Evolutionary conservation across 768 basidiomycete species (phyloP).

Genomic region (Phaffia tasmanica): DNA sequence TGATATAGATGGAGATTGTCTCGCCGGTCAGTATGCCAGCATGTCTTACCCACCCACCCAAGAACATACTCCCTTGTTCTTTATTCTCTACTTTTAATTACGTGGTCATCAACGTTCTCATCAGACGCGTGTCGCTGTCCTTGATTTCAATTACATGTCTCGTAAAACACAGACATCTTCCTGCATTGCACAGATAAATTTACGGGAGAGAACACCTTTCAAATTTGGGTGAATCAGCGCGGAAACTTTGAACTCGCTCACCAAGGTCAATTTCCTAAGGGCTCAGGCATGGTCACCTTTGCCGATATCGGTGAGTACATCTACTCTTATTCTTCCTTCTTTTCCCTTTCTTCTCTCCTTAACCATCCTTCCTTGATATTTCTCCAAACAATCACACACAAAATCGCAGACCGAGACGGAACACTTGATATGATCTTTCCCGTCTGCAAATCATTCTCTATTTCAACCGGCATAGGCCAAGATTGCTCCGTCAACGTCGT

Average conservation of each 20-base stretch:
- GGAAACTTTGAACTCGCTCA: slow-evolving; percentile 46
- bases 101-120: too few relatives aligned
- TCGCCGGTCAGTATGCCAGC: slow-evolving; percentile 53
- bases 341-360: not conserved
- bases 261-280: slow-evolving; percentile 58
- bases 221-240: slow-evolving; percentile 88
- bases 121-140: not conserved
- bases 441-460: slow-evolving; percentile 62
- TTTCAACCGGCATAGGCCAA: slow-evolving; percentile 56
- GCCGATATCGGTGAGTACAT: slow-evolving; percentile 66
- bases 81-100: too few relatives aligned
- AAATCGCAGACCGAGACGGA: slow-evolving; percentile 65
- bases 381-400: slow-evolving; percentile 8
- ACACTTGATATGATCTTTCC: slow-evolving; percentile 91
- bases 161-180: slow-evolving; percentile 56
- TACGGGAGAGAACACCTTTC: slow-evolving; percentile 46
- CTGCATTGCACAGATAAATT: slow-evolving; percentile 64
- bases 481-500: slow-evolving; percentile 80
- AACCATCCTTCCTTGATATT: not conserved
- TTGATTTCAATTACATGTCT: not conserved
- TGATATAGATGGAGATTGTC: slow-evolving; percentile 89
- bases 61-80: too few relatives aligned
- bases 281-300: slow-evolving; percentile 68
- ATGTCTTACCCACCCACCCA: not conserved
- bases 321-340: not conserved